Conservation (phyloP, 441 rosid genomes). For the Corymbia citriodora region DNA sequence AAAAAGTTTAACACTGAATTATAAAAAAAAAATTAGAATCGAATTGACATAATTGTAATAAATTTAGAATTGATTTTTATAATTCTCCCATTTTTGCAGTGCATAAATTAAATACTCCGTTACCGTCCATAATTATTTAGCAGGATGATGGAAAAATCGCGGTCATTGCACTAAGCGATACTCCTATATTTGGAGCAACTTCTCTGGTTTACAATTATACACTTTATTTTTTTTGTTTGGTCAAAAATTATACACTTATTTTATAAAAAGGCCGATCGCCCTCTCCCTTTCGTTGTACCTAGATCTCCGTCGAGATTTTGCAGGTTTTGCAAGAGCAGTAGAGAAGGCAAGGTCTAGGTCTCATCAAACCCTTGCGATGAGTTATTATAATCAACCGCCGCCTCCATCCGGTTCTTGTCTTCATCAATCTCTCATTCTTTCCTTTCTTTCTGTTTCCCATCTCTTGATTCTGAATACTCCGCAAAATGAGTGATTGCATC, state of each 20-base stretch:
- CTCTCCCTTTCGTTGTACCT: not conserved
- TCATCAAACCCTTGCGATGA: not conserved
- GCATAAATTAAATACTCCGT: not conserved
- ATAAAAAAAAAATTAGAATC: accelerated
- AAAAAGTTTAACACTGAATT: too few relatives aligned
- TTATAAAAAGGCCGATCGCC: not conserved
- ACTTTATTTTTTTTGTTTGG: not conserved
- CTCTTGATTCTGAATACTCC: too few relatives aligned
- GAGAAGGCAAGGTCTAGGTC: not conserved
- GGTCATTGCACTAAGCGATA: not conserved
- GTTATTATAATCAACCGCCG: not conserved
- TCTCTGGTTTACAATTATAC: not conserved
- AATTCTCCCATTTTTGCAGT: not conserved
- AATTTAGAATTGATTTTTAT: too few relatives aligned
- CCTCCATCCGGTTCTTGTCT: not conserved
- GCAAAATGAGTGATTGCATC: too few relatives aligned
- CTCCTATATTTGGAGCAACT: not conserved
- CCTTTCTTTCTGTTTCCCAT: not conserved
- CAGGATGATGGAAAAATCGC: not conserved
- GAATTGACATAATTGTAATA: too few relatives aligned
- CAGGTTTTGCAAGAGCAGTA: not conserved
- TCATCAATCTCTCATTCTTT: not conserved
- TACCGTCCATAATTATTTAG: not conserved
- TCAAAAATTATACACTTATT: not conserved
- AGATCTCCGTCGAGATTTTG: not conserved